phyloP scores from a whole-genome alignment of 176 grass and related monocot genomes.

The Saccharum officinarum region DNA sequence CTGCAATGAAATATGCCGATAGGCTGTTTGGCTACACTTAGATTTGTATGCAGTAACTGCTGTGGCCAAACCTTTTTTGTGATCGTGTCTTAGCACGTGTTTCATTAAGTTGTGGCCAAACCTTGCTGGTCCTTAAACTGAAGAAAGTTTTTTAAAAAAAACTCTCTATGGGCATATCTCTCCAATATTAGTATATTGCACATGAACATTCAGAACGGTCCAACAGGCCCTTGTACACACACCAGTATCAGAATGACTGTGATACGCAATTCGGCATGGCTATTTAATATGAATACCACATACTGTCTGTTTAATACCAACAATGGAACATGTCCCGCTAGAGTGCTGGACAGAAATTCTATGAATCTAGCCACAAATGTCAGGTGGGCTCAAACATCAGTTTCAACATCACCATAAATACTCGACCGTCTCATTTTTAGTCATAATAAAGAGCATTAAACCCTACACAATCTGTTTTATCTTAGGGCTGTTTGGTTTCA shows the following conservation, averaged over 20 bases:
- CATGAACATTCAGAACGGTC: not conserved
- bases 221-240: not conserved
- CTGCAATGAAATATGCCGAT: not conserved
- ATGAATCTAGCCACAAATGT: slow-evolving; percentile 4
- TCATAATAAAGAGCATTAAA: slow-evolving; percentile 7
- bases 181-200: not conserved
- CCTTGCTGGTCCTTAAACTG: not conserved
- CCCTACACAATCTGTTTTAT: not conserved
- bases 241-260: not conserved
- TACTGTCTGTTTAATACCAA: not conserved
- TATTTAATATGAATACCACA: not conserved
- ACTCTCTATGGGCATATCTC: not conserved
- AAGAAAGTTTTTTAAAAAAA: no score
- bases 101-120: no score
- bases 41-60: no score
- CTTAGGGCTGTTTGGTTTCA: no score
- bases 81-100: no score
- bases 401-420: slow-evolving; percentile 17
- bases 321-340: not conserved
- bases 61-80: not conserved
- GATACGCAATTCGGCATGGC: not conserved
- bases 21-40: no score
- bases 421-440: not conserved
- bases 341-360: not conserved
- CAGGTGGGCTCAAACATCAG: not conserved